phyloP scores from a whole-genome alignment of 441 rosid species.

The Jatropha podagrica region DNA sequence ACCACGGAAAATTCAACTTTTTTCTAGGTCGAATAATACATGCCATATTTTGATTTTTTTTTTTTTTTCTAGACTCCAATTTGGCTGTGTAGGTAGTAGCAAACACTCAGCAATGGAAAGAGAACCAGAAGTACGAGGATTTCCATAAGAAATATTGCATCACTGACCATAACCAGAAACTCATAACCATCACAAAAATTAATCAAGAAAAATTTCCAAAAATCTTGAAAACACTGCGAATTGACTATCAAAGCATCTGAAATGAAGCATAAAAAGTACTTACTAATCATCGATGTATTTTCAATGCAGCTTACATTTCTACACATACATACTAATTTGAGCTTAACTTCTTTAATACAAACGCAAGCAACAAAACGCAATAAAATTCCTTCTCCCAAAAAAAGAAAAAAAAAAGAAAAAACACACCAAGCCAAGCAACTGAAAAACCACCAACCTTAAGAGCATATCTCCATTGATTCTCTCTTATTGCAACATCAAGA shows the following conservation, averaged over 20 bases:
- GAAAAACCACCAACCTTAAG: constrained; percentile 46
- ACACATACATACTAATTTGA: not conserved
- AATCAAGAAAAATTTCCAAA: not conserved
- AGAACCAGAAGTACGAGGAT: not conserved
- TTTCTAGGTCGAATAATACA: not conserved
- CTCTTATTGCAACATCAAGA: constrained; percentile 63
- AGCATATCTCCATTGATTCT: constrained; percentile 63
- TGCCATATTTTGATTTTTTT: not conserved
- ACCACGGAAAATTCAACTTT: not conserved
- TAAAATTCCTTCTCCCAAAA: not conserved
- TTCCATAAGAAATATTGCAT: not conserved
- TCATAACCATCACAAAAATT: not conserved
- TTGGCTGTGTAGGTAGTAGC: not conserved
- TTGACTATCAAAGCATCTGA: not conserved
- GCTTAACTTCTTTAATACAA: not conserved
- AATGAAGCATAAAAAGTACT: not conserved
- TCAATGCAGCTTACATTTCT: not conserved
- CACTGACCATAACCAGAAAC: not conserved
- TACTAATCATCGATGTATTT: not conserved
- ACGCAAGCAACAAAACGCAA: not conserved
- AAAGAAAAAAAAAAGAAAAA: not conserved
- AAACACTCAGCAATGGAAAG: not conserved
- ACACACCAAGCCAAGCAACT: not conserved
- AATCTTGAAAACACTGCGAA: not conserved
- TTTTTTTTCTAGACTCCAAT: not conserved